Evolutionary conservation across 2,329 filamentous ascomycete species (phyloP).

Genomic region (Colletotrichum caudatum): DNA sequence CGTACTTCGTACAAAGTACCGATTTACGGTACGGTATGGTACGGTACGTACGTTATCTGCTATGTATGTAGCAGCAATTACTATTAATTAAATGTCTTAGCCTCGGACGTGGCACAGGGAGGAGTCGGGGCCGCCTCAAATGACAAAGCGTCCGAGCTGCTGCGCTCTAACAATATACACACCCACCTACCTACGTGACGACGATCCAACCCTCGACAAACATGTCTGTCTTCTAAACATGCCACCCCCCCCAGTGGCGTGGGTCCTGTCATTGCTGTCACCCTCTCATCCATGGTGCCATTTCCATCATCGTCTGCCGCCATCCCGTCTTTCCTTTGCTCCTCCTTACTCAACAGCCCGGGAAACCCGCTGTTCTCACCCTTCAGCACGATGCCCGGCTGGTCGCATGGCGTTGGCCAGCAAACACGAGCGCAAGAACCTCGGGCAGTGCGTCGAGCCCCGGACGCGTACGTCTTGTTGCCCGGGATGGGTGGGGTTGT

Average conservation of each 20-base stretch:
- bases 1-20: no score
- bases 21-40: no score
- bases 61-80: background rate
- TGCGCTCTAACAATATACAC: conserved; percentile 6
- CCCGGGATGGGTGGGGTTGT: conserved; percentile 58
- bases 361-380: conserved; percentile 62
- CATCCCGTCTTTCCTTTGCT: conserved; percentile 13
- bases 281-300: conserved; percentile 1
- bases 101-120: conserved; percentile 10
- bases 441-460: conserved; percentile 67
- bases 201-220: background rate
- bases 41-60: no score
- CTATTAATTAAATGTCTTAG: background rate
- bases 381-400: conserved; percentile 61
- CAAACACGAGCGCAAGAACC: conserved; percentile 58
- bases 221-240: conserved; percentile 8
- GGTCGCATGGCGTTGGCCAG: conserved; percentile 61
- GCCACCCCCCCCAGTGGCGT: conserved; percentile 3
- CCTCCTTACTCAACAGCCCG: conserved; percentile 49
- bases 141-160: conserved; percentile 19
- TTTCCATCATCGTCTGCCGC: background rate
- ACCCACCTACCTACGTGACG: background rate
- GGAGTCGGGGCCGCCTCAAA: background rate
- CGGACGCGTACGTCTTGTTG: conserved; percentile 65
- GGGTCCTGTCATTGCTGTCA: conserved; percentile 24